These are phyloP conservation scores for Cornus suecica DNA, from an alignment of 148 eudicot genomes.

Conservation along the genomic window DNA sequence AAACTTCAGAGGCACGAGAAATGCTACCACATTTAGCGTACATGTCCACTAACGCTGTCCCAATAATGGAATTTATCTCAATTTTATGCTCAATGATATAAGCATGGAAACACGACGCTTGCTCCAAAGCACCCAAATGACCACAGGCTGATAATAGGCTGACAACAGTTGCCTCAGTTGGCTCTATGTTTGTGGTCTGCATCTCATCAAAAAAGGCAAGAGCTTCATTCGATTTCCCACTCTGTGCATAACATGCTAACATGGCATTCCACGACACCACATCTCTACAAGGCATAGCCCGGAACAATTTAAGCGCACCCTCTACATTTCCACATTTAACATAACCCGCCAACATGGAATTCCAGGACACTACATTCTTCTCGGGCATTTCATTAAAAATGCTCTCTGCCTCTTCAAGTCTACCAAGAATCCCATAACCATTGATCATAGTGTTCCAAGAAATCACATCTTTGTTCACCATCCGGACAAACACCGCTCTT, in stretches of 20 bases:
- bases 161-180: slow-evolving; percentile 22
- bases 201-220: slow-evolving; percentile 31
- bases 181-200: slow-evolving; percentile 19
- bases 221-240: slow-evolving; percentile 30
- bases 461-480: slow-evolving; percentile 22
- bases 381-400: slow-evolving; percentile 40
- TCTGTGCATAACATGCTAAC: slow-evolving; percentile 27
- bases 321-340: slow-evolving; percentile 30
- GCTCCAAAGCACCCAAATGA: slow-evolving; percentile 31
- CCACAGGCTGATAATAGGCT: slow-evolving; percentile 34
- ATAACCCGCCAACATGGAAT: slow-evolving; percentile 27
- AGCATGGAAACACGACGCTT: slow-evolving; percentile 25
- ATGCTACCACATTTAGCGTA: slow-evolving; percentile 30
- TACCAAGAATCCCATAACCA: slow-evolving; percentile 28
- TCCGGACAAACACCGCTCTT: slow-evolving; percentile 18
- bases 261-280: slow-evolving; percentile 39
- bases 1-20: slow-evolving; percentile 18
- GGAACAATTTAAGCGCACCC: slow-evolving; percentile 20
- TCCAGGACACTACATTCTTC: slow-evolving; percentile 33
- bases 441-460: slow-evolving; percentile 32
- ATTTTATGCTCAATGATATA: slow-evolving; percentile 15
- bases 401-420: slow-evolving; percentile 23
- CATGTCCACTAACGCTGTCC: slow-evolving; percentile 36
- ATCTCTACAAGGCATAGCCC: slow-evolving; percentile 26
- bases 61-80: slow-evolving; percentile 21